Conservation (phyloP, 306 rosid genomes). For the Rosa chinensis region DNA sequence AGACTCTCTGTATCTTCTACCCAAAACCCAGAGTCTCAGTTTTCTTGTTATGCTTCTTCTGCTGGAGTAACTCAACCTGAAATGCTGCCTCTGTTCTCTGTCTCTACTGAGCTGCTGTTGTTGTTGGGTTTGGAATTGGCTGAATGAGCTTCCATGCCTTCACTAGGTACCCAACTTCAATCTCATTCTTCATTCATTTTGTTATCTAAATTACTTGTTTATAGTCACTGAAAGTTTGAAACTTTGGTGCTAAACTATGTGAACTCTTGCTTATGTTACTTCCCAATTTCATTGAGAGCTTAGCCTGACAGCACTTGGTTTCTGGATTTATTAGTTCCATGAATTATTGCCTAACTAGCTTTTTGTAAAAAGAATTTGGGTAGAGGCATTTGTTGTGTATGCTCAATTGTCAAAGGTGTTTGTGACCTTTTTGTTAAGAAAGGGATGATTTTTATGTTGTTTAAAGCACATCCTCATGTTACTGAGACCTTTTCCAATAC, state of each 20-base stretch:
- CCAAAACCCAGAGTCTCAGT: neutral
- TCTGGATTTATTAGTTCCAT: neutral
- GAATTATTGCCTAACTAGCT: neutral
- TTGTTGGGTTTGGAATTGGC: constrained; percentile 38
- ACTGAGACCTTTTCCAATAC: neutral
- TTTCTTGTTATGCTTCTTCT: neutral
- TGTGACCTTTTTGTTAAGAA: neutral
- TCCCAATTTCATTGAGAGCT: neutral
- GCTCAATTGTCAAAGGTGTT: neutral
- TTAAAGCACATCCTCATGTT: neutral
- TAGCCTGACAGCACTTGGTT: neutral
- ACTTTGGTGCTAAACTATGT: neutral
- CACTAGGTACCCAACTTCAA: constrained; percentile 48
- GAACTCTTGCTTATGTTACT: neutral
- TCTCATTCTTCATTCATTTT: neutral
- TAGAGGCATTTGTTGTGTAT: neutral
- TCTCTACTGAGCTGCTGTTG: constrained; percentile 28
- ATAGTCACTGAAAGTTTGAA: neutral
- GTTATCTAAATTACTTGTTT: neutral
- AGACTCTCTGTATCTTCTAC: neutral
- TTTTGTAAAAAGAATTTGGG: neutral
- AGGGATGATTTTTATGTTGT: neutral
- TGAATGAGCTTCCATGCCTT: constrained; percentile 96
- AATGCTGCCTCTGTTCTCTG: constrained; percentile 12
- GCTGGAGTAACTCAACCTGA: neutral